These are phyloP conservation scores for Tephrocybe sp. DNA, from an alignment of 768 basidiomycete species.

Conservation along the genomic window DNA sequence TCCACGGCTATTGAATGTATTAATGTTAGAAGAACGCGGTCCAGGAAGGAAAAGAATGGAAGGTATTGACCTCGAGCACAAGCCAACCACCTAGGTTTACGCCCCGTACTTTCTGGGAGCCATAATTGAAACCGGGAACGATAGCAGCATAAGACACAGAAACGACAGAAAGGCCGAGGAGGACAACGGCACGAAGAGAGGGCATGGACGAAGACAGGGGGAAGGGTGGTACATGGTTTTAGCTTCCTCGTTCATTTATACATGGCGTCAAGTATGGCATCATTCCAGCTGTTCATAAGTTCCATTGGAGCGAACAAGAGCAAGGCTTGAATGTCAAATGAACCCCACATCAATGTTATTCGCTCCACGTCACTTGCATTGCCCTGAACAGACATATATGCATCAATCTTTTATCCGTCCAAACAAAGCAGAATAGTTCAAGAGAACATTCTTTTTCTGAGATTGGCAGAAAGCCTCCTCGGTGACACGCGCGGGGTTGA, in stretches of 20 bases:
- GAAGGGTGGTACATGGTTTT: constrained; percentile 2
- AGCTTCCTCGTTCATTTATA: constrained; percentile 14
- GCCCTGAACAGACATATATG: too few species aligned
- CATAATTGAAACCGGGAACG: constrained; percentile 68
- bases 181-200: constrained; percentile 16
- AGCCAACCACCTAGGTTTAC: constrained; percentile 77
- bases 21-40: constrained; percentile 10
- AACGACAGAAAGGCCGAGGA: constrained; percentile 29
- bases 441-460: too few species aligned
- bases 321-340: neutral
- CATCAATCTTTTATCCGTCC: too few species aligned
- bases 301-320: constrained; percentile 18
- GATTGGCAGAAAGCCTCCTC: too few species aligned
- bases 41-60: constrained; percentile 1
- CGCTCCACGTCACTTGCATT: too few species aligned
- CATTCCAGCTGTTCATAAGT: constrained; percentile 23
- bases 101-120: constrained; percentile 71
- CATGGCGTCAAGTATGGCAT: constrained; percentile 9
- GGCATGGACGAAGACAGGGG: constrained; percentile 10
- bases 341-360: constrained; percentile 6
- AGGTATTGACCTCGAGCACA: constrained; percentile 39
- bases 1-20: constrained; percentile 58
- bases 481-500: too few species aligned
- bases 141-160: constrained; percentile 33
- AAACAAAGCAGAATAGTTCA: too few species aligned